These are phyloP conservation scores for Ambrosia hybrid DNA, from an alignment of 140 eudicot species.

Conservation along the genomic window DNA sequence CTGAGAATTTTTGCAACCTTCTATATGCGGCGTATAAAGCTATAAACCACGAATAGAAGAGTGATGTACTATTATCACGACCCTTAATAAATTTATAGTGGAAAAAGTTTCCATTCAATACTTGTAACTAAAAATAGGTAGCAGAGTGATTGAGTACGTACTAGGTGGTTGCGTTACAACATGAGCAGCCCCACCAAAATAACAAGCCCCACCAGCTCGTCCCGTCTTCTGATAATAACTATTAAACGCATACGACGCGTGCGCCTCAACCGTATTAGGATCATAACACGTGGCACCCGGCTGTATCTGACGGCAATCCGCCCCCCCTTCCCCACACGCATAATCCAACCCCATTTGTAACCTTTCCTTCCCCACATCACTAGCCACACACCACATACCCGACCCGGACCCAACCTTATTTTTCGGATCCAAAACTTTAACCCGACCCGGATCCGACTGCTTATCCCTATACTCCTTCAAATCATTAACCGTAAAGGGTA, in stretches of 20 bases:
- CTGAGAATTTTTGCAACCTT: too few species aligned
- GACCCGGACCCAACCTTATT: conserved; percentile 10
- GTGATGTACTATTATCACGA: too few species aligned
- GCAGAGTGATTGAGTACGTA: conserved; percentile 39
- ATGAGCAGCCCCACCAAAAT: conserved; percentile 79
- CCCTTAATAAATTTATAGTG: too few species aligned
- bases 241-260: conserved; percentile 91
- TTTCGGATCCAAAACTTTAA: conserved; percentile 31
- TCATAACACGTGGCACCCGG: conserved; percentile 90
- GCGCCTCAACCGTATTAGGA: conserved; percentile 88
- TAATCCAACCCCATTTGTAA: conserved; percentile 80
- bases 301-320: conserved; percentile 93
- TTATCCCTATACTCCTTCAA: conserved; percentile 40
- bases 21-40: too few species aligned
- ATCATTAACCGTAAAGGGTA: conserved; percentile 66
- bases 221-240: conserved; percentile 82
- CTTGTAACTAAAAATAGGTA: background rate
- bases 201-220: conserved; percentile 73
- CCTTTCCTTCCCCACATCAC: conserved; percentile 63
- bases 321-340: conserved; percentile 97
- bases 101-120: background rate
- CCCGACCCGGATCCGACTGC: conserved; percentile 40
- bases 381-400: conserved; percentile 88
- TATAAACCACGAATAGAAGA: too few species aligned
- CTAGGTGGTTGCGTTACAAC: conserved; percentile 76